Base-by-base conservation (phyloP, 192 early-diverging fungal species). In the Linnemannia zychae region DNA sequence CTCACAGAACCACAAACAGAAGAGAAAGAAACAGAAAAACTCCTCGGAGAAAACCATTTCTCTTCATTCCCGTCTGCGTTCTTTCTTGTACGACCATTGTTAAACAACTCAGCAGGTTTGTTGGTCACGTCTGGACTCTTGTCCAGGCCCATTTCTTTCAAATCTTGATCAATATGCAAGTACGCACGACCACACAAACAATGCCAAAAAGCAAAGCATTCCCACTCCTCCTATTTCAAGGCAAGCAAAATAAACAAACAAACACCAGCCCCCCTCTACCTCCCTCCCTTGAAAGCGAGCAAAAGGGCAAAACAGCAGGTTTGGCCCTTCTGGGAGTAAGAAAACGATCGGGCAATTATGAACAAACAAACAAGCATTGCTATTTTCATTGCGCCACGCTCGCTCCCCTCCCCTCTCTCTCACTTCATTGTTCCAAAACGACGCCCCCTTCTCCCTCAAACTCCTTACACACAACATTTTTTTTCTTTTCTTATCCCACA, bases 181-280 rank as follows among this genome's bases (percentile, higher is more conserved):
- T 44, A 68, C 36, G 67, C 37, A 31, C 60, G 60, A 22, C 7
- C 67, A 18, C 33, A 40, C 67, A 38, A 40, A 9, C 38, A 38
- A 13, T 16, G 16, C 38, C 11, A 20, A 0, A 67, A 37, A 16
- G 13, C 5, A 1, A 34, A 22, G n/a, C n/a, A n/a, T n/a, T n/a
- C n/a, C n/a, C n/a, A n/a, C n/a, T n/a, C n/a, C n/a, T n/a, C n/a
- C n/a, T n/a, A n/a, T n/a, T n/a, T n/a, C n/a, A n/a, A n/a, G n/a
- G n/a, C n/a, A n/a, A n/a, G n/a, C 13, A 36, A 67, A 13, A 31
- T 16, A 67, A 67, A 67, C 34, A 67, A 70, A 70, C 20, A 70
- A 70, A 70, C 34, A 67, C 38, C 36, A 44, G 38, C 3, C 68
- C 16, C 22, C 33, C 34, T n/a, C 15, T 0, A 13, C n/a, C n/a